Evolutionary conservation across 176 grass and related monocot species (phyloP), one percentile per base, ranked within the genome.

Genomic region (Bonia amplexicaulis): DNA sequence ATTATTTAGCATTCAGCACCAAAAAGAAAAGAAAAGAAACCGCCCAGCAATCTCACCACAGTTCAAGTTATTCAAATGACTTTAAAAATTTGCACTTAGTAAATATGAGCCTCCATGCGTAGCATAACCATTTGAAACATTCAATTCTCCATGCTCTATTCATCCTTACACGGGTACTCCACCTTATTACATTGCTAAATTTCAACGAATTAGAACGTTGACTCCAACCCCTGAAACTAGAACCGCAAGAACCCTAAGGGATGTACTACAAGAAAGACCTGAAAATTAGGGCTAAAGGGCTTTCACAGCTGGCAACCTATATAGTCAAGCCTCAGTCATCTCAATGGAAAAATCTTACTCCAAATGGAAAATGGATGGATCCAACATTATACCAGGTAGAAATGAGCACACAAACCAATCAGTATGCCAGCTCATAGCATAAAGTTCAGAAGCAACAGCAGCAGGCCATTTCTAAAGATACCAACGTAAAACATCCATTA

Each of bases 311-410:
- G 2, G 12, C 20, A 53, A 27, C 45, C 59, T 51, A 51, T 27
- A 62, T 1, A 84, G 26, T 52, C n/a, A 51, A 25, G 19, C 4
- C 29, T 26, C 46, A 52, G 8, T 46, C 19, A 48, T 27, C 33
- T 15, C n/a, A 42, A 40, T 6, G 23, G 76, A 66, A 33, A 76
- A 67, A 66, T 26, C 68, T 41, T 69, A 82, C 57, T 46, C 35
- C 17, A 78, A 12, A 72, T 6, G 9, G 22, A 72, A 71, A 87
- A 44, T 83, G n/a, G 23, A 84, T n/a, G 44, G 29, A 63, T 83
- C 5, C 59, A 44, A 66, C 9, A 87, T 17, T 58, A 16, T 11
- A 37, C 1, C 5, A 15, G 25, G 37, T 74, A 47, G 12, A 80
- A 45, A 58, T 58, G 7, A 31, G 48, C 52, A 71, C 22, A 86